Evolutionary conservation across 331 rosid genomes (phyloP), one percentile per base, ranked within the genome.

Genomic region (Malus hybrid): DNA sequence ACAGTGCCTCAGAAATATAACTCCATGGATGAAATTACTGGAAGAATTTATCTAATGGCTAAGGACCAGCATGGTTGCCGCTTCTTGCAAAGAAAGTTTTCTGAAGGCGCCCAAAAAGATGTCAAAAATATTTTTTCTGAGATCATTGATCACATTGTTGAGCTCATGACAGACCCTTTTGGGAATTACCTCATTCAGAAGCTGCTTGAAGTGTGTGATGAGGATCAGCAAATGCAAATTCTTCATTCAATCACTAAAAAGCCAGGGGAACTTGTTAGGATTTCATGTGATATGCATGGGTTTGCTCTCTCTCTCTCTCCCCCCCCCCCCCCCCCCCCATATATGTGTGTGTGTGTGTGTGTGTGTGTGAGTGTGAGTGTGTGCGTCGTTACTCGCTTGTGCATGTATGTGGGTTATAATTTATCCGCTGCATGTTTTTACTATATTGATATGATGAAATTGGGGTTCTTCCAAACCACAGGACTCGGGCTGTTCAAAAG

Each of bases 201-300:
- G 78, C 83, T 88, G 72, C 89, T 88, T 77, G 88, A 88, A 77
- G 88, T 88, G 68, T 88, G 92, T 72, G 82, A 82, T 20, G 89
- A 83, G 72, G 84, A 73, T 58, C 88, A 88, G 75, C 64, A 50
- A 72, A 79, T 77, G 84, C 78, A 82, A 79, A 79, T 86, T 42
- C 79, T 88, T 62, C 68, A 22, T 75, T 61, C 76, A 36, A 75
- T 88, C 74, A 87, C 89, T 32, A 70, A 78, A 68, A 71, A 73
- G 12, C 56, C 73, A 30, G 88, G 86, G 52, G 88, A 85, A 63
- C 87, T 88, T 55, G 68, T 82, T 77, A 46, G 81, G 63, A 78
- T 88, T 68, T 88, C 92, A 11, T 88, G 89, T 77, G 85, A 88
- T 72, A 82, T 77, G 86, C 92, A 88, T 57, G 92, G 92, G 92